These are phyloP conservation scores for Sporothrix brunneoviolacea DNA, from an alignment of 2,329 filamentous ascomycete genomes.

Conservation along the genomic window DNA sequence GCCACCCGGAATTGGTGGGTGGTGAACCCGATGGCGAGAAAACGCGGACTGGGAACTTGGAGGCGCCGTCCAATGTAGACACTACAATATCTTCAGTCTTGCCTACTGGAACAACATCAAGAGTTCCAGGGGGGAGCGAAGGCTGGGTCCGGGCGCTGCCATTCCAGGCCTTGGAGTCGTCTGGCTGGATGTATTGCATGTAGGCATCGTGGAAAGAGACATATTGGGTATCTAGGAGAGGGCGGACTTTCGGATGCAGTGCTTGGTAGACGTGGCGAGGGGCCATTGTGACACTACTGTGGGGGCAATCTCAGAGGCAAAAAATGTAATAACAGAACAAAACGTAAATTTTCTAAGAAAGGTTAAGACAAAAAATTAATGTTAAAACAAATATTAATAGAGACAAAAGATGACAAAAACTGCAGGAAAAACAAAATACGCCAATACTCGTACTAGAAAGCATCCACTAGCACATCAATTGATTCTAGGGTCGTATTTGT, in stretches of 20 bases:
- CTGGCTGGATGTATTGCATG: slow-evolving; percentile 30
- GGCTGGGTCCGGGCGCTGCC: slow-evolving; percentile 24
- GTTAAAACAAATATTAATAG: not conserved
- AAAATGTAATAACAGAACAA: no score
- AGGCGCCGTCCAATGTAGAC: slow-evolving; percentile 21
- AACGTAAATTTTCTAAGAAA: no score
- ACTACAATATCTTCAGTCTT: slow-evolving; percentile 24
- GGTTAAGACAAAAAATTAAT: not conserved
- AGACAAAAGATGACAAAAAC: no score
- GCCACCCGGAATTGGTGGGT: slow-evolving; percentile 26
- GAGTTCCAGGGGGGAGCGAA: slow-evolving; percentile 19
- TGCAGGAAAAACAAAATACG: not conserved
- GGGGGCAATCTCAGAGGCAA: not conserved
- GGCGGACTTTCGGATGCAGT: slow-evolving; percentile 27
- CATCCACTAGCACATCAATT: not conserved
- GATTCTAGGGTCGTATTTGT: not conserved
- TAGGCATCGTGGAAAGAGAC: slow-evolving; percentile 31
- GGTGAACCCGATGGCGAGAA: slow-evolving; percentile 25
- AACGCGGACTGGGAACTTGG: slow-evolving; percentile 25
- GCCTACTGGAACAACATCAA: slow-evolving; percentile 23
- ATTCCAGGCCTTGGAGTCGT: slow-evolving; percentile 30
- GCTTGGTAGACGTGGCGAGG: slow-evolving; percentile 22
- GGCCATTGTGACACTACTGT: not conserved
- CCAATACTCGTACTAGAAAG: not conserved
- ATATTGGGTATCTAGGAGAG: slow-evolving; percentile 31